Conservation (phyloP, 768 basidiomycete genomes). For the Lentinula aciculospora region DNA sequence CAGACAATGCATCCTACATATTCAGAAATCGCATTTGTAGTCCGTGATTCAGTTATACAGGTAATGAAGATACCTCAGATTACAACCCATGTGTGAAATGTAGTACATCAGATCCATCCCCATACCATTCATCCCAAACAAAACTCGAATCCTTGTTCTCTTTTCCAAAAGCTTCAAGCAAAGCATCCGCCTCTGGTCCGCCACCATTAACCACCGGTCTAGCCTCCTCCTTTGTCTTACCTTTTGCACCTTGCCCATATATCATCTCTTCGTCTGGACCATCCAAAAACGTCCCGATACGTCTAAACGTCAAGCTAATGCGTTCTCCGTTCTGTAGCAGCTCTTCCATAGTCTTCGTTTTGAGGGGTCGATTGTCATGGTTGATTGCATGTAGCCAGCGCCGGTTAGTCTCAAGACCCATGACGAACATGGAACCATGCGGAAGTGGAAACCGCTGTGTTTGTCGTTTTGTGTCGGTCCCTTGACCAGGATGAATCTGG, state of each 20-base stretch:
- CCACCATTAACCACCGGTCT: constrained; percentile 47
- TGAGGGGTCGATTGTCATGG: constrained; percentile 62
- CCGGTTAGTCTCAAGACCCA: constrained; percentile 68
- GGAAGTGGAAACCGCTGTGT: constrained; percentile 68
- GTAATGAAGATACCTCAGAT: background rate
- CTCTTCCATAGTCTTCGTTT: constrained; percentile 51
- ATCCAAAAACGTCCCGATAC: constrained; percentile 68
- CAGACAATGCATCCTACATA: too few species aligned
- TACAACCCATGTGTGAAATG: background rate
- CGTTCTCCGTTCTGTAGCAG: constrained; percentile 51
- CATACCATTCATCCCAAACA: constrained; percentile 65
- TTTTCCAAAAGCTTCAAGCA: constrained; percentile 63
- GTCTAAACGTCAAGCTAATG: constrained; percentile 76
- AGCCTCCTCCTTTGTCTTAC: constrained; percentile 52
- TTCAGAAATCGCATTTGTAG: too few species aligned
- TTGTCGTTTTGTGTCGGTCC: background rate
- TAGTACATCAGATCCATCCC: constrained; percentile 58
- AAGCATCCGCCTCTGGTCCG: constrained; percentile 15
- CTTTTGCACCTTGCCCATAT: constrained; percentile 69
- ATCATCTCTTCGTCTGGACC: constrained; percentile 29
- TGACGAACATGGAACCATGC: constrained; percentile 79
- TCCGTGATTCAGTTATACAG: too few species aligned
- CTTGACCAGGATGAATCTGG: constrained; percentile 14
- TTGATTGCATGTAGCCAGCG: constrained; percentile 76
- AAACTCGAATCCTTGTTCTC: constrained; percentile 71